Percentiles rank a stretch among this genome's conserved stretches.
Conservation (phyloP, 768 basidiomycete species). For the Plicaturopsis crispa region DNA sequence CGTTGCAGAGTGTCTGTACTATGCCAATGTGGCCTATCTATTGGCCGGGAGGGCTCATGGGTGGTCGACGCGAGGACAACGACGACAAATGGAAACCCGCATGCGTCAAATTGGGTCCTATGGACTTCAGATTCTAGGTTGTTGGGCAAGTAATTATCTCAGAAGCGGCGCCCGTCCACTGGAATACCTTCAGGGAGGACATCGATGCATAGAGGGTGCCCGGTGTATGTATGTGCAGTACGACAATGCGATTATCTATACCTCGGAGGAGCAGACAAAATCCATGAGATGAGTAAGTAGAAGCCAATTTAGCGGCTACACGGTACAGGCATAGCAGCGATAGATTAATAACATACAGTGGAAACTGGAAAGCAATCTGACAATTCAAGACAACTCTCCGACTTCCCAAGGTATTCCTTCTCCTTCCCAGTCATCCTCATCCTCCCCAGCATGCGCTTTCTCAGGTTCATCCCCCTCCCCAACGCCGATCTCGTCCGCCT, state of each 20-base stretch:
- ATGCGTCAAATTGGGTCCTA: not conserved
- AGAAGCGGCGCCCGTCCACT: too few relatives aligned
- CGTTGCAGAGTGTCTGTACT: constrained; percentile 11
- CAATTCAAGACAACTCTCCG: constrained; percentile 54
- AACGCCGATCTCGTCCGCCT: constrained; percentile 34
- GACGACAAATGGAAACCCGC: not conserved
- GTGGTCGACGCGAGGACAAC: not conserved
- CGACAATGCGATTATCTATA: too few relatives aligned
- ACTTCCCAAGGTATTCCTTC: constrained; percentile 80
- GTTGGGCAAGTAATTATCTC: too few relatives aligned
- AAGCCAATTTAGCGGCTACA: too few relatives aligned
- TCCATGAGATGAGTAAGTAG: too few relatives aligned
- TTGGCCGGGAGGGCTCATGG: constrained; percentile 7
- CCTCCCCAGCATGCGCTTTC: constrained; percentile 38
- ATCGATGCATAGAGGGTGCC: too few relatives aligned
- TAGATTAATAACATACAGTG: too few relatives aligned
- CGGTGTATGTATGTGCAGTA: too few relatives aligned
- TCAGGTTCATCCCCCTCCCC: constrained; percentile 47
- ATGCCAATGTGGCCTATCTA: constrained; percentile 15
- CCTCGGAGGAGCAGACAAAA: too few relatives aligned
- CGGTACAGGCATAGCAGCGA: too few relatives aligned
- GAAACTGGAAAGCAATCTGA: constrained; percentile 16
- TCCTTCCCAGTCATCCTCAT: constrained; percentile 67
- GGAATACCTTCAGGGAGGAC: too few relatives aligned
- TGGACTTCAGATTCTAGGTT: too few relatives aligned